Base-by-base conservation (phyloP, 352 stramenopile genomes). In the Globisporangium lucens region DNA sequence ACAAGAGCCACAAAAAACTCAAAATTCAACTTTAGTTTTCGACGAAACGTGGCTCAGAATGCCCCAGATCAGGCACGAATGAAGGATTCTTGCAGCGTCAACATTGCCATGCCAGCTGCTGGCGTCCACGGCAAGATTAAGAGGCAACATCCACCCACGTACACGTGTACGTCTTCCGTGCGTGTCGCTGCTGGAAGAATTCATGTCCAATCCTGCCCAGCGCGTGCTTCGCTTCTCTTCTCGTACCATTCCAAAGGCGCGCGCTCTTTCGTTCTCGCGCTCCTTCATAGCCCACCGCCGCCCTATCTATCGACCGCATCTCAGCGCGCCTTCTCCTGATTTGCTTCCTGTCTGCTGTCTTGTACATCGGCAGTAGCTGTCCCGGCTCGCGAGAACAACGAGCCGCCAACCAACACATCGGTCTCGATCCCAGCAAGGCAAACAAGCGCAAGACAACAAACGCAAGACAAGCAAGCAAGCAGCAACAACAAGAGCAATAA, bases 71-170 rank as follows among this genome's bases (percentile, higher is more conserved):
- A 33, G 30, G 30, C 30, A 33, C 4, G 30, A 33, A 33, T 33
- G 30, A 33, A 33, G 30, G 30, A 33, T 33, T 33, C 2, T 33
- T 33, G 30, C 30, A 33, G 30, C 30, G 30, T 33, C 30, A 33
- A 33, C 30, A 33, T 33, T 33, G 30, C 5, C 30, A 46, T n/a
- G 17, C 29, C 53, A 59, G 53, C 53, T 58, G 55, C 55, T 51
- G 36, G 30, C 15, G 36, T 30, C 15, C 13, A 17, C 13, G 55
- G 55, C 55, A 61, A 61, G 55, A 43, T n/a, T 9, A 7, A 36
- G 30, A 61, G 55, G 55, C 30, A 46, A 29, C 46, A 61, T 59
- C 53, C 29, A 43, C 53, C 29, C 29, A 29, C 29, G 8, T n/a
- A 24, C 0, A 24, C 24, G 24, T 24, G 24, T 24, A 3, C 13